Percentiles rank a stretch among this genome's conserved stretches.
These are phyloP conservation scores for Fusarium temperatum DNA, from an alignment of 2,329 filamentous ascomycete species.

Conservation along the genomic window DNA sequence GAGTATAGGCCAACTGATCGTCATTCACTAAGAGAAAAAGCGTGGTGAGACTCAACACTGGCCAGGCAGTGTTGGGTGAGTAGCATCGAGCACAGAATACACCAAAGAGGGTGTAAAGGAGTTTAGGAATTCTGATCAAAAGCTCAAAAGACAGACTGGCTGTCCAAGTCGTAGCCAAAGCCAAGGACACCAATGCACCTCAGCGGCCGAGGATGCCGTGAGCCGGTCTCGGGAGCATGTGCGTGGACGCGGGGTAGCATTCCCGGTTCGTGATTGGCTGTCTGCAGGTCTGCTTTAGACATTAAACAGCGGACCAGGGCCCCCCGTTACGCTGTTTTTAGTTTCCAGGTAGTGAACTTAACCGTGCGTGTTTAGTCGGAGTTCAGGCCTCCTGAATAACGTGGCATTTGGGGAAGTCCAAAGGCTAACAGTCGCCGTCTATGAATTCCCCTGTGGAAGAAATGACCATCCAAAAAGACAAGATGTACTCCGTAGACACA, in stretches of 20 bases:
- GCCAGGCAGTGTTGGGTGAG: background rate
- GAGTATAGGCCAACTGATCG: background rate
- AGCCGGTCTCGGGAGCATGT: constrained; percentile 42
- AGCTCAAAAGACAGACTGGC: background rate
- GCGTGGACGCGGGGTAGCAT: constrained; percentile 39
- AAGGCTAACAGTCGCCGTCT: background rate
- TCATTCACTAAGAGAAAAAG: constrained; percentile 7
- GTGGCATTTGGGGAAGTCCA: constrained; percentile 19
- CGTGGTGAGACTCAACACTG: background rate
- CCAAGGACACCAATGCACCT: constrained; percentile 31
- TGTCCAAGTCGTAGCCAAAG: constrained; percentile 9
- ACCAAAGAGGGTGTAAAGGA: constrained; percentile 20
- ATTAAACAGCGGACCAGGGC: background rate
- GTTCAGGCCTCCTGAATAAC: constrained; percentile 15
- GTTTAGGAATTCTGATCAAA: constrained; percentile 12
- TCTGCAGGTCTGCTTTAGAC: background rate
- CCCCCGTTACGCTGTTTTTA: background rate
- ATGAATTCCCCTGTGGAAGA: background rate
- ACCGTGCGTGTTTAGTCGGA: constrained; percentile 13
- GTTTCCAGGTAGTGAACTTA: constrained; percentile 1
- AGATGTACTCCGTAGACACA: background rate
- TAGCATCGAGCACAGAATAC: constrained; percentile 1
- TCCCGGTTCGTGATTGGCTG: constrained; percentile 28
- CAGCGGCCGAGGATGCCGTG: constrained; percentile 39
- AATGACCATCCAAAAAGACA: background rate